Evolutionary conservation across 176 grass and related monocot species (phyloP), one percentile per base, ranked within the genome.

Genomic region (Carex myosuroides): DNA sequence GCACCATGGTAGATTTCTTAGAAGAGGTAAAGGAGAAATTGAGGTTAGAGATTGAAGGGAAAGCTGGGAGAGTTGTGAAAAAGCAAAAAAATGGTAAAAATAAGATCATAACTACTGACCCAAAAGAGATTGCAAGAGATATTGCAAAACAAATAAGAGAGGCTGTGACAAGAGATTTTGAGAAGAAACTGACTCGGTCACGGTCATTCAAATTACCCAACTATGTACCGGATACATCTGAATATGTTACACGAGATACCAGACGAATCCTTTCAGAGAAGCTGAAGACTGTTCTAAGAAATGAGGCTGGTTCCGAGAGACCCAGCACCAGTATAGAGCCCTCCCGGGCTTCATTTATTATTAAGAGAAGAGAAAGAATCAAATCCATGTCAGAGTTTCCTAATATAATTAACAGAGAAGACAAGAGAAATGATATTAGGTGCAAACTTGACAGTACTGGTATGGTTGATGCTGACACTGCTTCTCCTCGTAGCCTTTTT

Each of bases 11-110:
- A 35, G 59, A 83, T 35, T 89, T 98, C 67, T 86, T 98, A 70
- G 75, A 87, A 30, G 91, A 94, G 86, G 92, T 98, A 16, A 98
- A 90, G 75, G 42, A 80, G 59, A 87, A 83, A 77, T 79, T 98
- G 8, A 81, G 81, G 37, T 81, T 13, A 46, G 83, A 91, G 72
- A 79, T 89, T 1, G 67, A 92, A 20, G 76, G 59, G 18, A 89
- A 90, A 62, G 18, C 24, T 57, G 33, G 10, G 20, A 17, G 70
- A 5, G 54, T 16, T 60, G 6, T 0, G 6, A 85, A 46, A 69
- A 86, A 50, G 10, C 42, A 42, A 39, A 67, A 46, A 18, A 29
- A 81, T 79, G 84, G 56, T 61, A 62, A 61, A 68, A 59, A 59
- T 57, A 41, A 61, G 54, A 83, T 84, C 41, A 81, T 35, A 18